These are phyloP conservation scores for Jacaranda mimosifolia DNA, from an alignment of 257 asterid species.

Conservation along the genomic window DNA sequence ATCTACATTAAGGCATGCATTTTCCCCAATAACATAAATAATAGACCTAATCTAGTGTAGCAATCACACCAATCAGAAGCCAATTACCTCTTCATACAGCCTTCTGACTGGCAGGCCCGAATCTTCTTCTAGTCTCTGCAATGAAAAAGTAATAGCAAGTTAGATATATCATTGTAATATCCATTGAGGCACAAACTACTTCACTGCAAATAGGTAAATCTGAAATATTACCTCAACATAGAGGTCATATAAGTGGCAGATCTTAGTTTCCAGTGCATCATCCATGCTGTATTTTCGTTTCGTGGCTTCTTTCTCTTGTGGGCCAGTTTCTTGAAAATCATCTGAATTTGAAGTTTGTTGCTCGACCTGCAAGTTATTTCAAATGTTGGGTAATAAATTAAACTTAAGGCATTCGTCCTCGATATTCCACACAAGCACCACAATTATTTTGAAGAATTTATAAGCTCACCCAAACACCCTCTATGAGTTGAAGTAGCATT, in stretches of 20 bases:
- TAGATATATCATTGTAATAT: slow-evolving; percentile 25
- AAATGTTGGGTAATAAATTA: slow-evolving; percentile 30
- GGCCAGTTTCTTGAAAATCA: slow-evolving; percentile 74
- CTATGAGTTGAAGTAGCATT: neutral
- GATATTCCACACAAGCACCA: slow-evolving; percentile 24
- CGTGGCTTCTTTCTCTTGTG: slow-evolving; percentile 72
- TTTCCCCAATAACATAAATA: slow-evolving; percentile 13
- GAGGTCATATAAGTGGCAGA: slow-evolving; percentile 85
- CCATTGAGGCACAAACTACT: neutral
- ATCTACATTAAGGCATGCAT: slow-evolving; percentile 8
- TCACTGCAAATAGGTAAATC: neutral
- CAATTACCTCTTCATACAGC: slow-evolving; percentile 91
- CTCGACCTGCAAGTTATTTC: slow-evolving; percentile 63
- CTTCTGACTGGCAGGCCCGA: slow-evolving; percentile 92
- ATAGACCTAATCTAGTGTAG: slow-evolving; percentile 23
- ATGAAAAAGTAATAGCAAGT: slow-evolving; percentile 34
- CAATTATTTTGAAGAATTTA: too few species aligned
- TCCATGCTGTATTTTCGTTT: slow-evolving; percentile 81
- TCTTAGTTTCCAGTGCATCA: slow-evolving; percentile 79
- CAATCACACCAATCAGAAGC: slow-evolving; percentile 28
- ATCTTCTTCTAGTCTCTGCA: slow-evolving; percentile 90
- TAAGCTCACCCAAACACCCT: too few species aligned
- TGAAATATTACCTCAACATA: slow-evolving; percentile 71
- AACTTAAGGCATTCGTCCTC: slow-evolving; percentile 16
- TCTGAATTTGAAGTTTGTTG: slow-evolving; percentile 70